Percentiles rank a stretch among this genome's conserved stretches.
Evolutionary conservation across 2,329 filamentous ascomycete species (phyloP).

Genomic region (Calonectria henricotiae): DNA sequence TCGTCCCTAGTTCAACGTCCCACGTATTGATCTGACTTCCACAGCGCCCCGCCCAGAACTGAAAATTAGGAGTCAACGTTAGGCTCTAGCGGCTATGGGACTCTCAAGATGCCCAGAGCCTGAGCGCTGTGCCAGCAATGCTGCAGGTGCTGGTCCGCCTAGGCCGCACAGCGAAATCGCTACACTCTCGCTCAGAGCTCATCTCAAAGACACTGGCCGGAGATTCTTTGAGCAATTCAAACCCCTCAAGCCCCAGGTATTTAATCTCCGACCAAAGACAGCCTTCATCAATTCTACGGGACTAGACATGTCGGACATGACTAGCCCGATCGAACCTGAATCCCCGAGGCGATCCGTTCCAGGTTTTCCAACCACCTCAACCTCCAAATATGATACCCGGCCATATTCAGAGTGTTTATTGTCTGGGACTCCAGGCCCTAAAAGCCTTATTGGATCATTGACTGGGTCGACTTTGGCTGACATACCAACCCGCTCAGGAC

Average conservation of each 20-base stretch:
- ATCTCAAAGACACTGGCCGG: constrained; percentile 34
- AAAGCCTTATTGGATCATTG: background rate
- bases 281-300: background rate
- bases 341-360: background rate
- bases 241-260: background rate
- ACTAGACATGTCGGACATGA: background rate
- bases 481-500: background rate
- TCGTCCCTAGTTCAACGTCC: background rate
- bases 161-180: background rate
- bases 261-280: constrained; percentile 11
- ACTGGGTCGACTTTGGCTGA: background rate
- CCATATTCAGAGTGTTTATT: no score
- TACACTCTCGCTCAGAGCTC: constrained; percentile 28
- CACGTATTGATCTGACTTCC: background rate
- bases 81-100: background rate
- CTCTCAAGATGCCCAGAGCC: background rate
- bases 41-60: background rate
- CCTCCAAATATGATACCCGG: background rate
- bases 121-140: background rate
- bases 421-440: background rate
- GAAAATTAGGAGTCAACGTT: background rate
- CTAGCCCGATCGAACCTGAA: background rate
- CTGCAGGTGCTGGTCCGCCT: background rate
- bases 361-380: background rate
- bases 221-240: constrained; percentile 28